Conservation (phyloP, 2,329 filamentous ascomycete genomes). For the Neonectria magnoliae region DNA sequence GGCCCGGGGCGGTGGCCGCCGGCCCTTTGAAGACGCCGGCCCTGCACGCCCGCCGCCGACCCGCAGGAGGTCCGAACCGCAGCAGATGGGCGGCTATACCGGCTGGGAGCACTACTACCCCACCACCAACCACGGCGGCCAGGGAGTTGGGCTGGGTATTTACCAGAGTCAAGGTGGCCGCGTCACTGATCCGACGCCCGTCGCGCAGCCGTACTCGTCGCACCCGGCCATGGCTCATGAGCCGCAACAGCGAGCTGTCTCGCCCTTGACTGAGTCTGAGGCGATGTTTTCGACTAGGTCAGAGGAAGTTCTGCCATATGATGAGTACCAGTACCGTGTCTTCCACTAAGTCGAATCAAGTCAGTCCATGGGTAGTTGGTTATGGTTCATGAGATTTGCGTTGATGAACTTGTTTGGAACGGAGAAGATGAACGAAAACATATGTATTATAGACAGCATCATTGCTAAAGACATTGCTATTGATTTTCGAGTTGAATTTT, state of each 20-base stretch:
- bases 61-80: not conserved
- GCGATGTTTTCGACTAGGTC: not conserved
- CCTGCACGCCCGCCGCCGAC: no score
- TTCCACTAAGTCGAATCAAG: not conserved
- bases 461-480: not conserved
- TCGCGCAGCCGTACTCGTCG: not conserved
- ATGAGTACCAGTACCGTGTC: conserved; percentile 4
- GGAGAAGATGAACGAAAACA: not conserved
- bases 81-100: not conserved
- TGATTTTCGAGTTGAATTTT: not conserved
- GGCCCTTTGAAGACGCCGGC: not conserved
- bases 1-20: not conserved
- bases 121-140: not conserved
- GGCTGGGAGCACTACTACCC: not conserved
- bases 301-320: not conserved
- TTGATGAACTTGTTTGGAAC: not conserved
- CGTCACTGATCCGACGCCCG: not conserved
- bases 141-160: not conserved
- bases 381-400: not conserved
- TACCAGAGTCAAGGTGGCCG: not conserved
- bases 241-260: not conserved
- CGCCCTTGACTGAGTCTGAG: not conserved
- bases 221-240: not conserved
- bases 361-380: not conserved
- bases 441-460: not conserved